Conservation (phyloP, 2,329 filamentous ascomycete species). For the Mariannaea sp. region DNA sequence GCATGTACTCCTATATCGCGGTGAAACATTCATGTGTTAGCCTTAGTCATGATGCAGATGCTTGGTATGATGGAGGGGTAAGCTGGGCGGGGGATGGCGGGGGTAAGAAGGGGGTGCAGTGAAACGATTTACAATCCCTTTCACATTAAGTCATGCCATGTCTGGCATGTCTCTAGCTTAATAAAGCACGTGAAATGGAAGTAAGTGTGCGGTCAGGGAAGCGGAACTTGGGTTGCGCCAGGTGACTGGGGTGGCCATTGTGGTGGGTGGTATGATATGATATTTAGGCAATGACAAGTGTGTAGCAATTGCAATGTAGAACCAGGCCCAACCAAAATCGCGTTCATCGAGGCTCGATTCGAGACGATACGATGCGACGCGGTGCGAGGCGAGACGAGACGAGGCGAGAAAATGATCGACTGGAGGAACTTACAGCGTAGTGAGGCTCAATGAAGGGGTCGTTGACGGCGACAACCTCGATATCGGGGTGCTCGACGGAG, state of each 20-base stretch:
- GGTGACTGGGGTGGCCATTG: background rate
- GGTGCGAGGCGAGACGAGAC: background rate
- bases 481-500: conserved; percentile 85
- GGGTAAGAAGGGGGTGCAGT: background rate
- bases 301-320: no score
- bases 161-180: background rate
- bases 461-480: conserved; percentile 96
- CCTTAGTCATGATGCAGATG: conserved; percentile 4
- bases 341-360: conserved; percentile 23
- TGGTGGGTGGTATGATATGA: conserved; percentile 19
- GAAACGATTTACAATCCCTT: background rate
- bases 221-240: conserved; percentile 1
- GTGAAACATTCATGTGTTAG: conserved; percentile 11
- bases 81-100: conserved; percentile 1
- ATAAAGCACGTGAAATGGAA: background rate
- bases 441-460: conserved; percentile 98
- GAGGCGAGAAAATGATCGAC: conserved; percentile 2
- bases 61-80: conserved; percentile 22
- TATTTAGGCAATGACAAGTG: background rate
- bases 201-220: conserved; percentile 3
- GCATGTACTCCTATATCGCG: conserved; percentile 86
- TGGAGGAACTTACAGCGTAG: conserved; percentile 80
- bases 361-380: background rate
- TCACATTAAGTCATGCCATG: conserved; percentile 1
- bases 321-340: background rate